phyloP scores from a whole-genome alignment of 1,139 yeast genomes.

The Debaryomyces robertsiae region DNA sequence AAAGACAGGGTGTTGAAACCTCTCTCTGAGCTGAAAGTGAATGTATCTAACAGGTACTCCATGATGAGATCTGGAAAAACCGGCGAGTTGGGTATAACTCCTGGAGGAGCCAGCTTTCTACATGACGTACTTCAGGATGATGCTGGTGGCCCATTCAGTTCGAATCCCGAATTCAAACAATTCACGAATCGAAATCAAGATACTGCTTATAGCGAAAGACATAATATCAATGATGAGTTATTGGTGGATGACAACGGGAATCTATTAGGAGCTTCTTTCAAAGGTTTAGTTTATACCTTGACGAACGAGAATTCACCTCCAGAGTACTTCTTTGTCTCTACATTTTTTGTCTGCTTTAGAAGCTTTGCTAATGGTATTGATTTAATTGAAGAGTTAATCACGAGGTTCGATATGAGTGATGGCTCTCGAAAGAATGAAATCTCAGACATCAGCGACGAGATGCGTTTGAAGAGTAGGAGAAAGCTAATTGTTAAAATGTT shows the following conservation, averaged over 20 bases:
- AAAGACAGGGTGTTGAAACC: conserved; percentile 27
- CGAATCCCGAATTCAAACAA: conserved; percentile 41
- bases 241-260: conserved; percentile 52
- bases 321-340: conserved; percentile 68
- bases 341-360: conserved; percentile 81
- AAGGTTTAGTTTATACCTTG: conserved; percentile 68
- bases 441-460: conserved; percentile 47
- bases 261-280: conserved; percentile 76
- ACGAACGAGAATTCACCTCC: conserved; percentile 75
- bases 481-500: conserved; percentile 67
- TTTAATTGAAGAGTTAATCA: conserved; percentile 67
- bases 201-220: conserved; percentile 17
- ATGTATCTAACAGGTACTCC: conserved; percentile 52
- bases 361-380: conserved; percentile 72
- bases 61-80: conserved; percentile 61
- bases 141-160: conserved; percentile 42
- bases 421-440: conserved; percentile 29
- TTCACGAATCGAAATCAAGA: conserved; percentile 26
- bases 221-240: conserved; percentile 43
- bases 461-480: conserved; percentile 63
- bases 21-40: conserved; percentile 18
- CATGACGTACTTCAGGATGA: conserved; percentile 51
- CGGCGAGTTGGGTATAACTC: conserved; percentile 54
- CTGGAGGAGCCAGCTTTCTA: conserved; percentile 59
- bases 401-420: conserved; percentile 58